Conservation (phyloP, 1,284 basidiomycete species). For the Pseudozyma hubeiensis region DNA sequence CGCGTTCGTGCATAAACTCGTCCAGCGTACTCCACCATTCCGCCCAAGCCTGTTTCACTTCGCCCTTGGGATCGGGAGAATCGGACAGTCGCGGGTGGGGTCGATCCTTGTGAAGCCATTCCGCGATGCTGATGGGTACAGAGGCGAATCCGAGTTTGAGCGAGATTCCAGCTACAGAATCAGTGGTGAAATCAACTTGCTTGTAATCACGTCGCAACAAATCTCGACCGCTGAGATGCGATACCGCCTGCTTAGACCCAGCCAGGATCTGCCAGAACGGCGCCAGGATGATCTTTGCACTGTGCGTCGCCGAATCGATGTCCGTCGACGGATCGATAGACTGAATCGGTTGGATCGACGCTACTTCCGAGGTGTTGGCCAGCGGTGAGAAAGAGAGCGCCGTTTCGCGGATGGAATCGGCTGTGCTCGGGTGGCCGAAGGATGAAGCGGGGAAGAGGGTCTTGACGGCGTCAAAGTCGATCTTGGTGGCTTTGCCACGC, state of each 20-base stretch:
- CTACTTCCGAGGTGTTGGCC: constrained; percentile 1
- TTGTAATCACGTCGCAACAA: constrained; percentile 93
- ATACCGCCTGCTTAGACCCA: constrained; percentile 78
- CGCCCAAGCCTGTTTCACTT: constrained; percentile 49
- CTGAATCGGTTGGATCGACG: constrained; percentile 24
- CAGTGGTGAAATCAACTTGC: constrained; percentile 61
- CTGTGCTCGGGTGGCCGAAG: constrained; percentile 29
- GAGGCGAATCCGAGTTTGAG: constrained; percentile 54
- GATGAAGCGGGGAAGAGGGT: constrained; percentile 52
- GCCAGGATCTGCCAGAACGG: constrained; percentile 73
- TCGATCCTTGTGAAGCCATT: constrained; percentile 56
- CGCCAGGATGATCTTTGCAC: constrained; percentile 49
- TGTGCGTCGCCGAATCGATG: constrained; percentile 32
- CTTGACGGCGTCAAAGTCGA: constrained; percentile 51
- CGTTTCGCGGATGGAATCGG: constrained; percentile 20
- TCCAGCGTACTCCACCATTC: constrained; percentile 53
- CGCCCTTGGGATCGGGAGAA: constrained; percentile 25
- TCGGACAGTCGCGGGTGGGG: constrained; percentile 3
- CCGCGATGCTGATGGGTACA: constrained; percentile 52
- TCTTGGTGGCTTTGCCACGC: constrained; percentile 51
- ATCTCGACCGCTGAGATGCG: constrained; percentile 78
- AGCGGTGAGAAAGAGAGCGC: constrained; percentile 33
- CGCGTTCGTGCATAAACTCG: constrained; percentile 52
- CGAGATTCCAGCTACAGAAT: not conserved
- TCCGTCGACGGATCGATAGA: constrained; percentile 37